Percentiles rank a stretch among this genome's conserved stretches.
Conservation (phyloP, 306 rosid genomes). For the Quercus alba region DNA sequence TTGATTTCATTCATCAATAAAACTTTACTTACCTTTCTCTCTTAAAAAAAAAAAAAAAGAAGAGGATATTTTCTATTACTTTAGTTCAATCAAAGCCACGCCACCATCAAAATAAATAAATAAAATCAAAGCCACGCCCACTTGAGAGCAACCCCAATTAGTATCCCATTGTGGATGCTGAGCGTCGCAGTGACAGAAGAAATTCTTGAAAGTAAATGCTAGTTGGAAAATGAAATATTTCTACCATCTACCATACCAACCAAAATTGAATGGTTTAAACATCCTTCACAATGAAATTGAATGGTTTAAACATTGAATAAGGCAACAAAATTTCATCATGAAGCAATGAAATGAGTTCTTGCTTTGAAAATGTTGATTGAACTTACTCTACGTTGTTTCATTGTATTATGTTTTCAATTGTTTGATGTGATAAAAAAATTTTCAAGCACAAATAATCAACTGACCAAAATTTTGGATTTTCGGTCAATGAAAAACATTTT, state of each 20-base stretch:
- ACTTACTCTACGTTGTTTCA: neutral
- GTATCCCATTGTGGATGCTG: conserved; percentile 39
- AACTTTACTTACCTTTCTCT: too few relatives aligned
- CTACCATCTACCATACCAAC: conserved; percentile 16
- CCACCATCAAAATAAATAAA: too few relatives aligned
- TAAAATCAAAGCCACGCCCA: conserved; percentile 7
- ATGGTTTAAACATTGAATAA: conserved; percentile 38
- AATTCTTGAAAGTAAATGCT: conserved; percentile 62
- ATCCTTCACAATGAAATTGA: conserved; percentile 15
- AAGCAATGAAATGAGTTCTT: neutral
- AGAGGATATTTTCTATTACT: too few relatives aligned
- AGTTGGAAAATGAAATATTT: conserved; percentile 70
- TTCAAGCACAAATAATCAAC: too few relatives aligned
- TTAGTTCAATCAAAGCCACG: conserved; percentile 10
- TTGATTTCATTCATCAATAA: too few relatives aligned
- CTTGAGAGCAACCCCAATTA: conserved; percentile 12
- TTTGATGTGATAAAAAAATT: too few relatives aligned
- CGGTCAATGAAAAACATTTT: too few relatives aligned
- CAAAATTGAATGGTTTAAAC: too few relatives aligned
- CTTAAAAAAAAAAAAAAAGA: too few relatives aligned
- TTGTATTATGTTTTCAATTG: too few relatives aligned
- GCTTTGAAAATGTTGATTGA: neutral
- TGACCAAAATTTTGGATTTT: too few relatives aligned
- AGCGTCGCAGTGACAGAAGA: conserved; percentile 39
- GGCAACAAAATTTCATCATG: conserved; percentile 45